Base-by-base conservation (phyloP, 2,329 filamentous ascomycete genomes). In the Neurospora sp. region DNA sequence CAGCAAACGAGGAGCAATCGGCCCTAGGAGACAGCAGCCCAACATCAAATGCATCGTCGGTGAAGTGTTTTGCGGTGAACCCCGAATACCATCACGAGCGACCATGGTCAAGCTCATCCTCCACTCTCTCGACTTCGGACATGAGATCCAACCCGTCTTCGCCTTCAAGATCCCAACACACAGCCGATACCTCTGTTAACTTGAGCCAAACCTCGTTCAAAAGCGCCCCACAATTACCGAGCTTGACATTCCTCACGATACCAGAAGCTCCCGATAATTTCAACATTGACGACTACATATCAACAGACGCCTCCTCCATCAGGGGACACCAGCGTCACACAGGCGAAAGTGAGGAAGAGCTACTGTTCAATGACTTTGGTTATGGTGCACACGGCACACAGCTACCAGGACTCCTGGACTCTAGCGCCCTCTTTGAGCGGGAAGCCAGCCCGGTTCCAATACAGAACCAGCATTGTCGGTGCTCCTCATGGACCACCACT, bases 161-260 rank as follows among this genome's bases (percentile, higher is more conserved):
- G 3, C 77, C 81, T 1, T 81, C 82, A 0, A 78, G 78, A 37
- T 84, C 83, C 2, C 79, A 78, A 33, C 81, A 83, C 69, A 84
- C 83, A 0, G 79, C 81, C 8, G 81, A 79, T 37, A 85, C 83
- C 0, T 84, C 83, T 0, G 75, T 85, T 52, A 82, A 84, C 71
- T 72, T 81, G 15, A 73, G 72, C 37, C 69, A 70, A n/a, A 67
- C 68, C 36, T 70, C 71, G 40, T 66, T 70, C 41, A 66, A 73
- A 69, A 33, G 67, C 71, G 69, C 68, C 67, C 70, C 6, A 33
- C 57, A n/a, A 73, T 40, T 15, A 43, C 66, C 10, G 36, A 67
- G 38, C 69, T 11, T 23, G 41, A 39, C 46, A 68, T 41, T 67
- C 23, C 46, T 8, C 8, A 33, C 36, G 66, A 36, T 28, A 66